Percentiles rank a stretch among this genome's conserved stretches.
Conservation (phyloP, 768 basidiomycete species). For the Hygrophorus pudorinus region DNA sequence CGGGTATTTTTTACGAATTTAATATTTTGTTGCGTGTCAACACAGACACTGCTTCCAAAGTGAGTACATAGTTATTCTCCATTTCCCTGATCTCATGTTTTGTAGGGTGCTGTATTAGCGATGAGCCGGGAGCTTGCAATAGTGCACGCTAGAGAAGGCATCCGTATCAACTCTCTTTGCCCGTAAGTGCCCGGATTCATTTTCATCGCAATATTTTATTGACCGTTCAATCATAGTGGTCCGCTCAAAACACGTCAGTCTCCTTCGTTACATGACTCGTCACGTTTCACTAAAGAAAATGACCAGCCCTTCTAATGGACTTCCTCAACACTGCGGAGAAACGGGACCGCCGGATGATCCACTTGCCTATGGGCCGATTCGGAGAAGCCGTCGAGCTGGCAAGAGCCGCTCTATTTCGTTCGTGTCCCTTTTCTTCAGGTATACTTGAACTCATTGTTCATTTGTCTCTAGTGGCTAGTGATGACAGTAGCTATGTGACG, state of each 20-base stretch:
- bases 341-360: slow-evolving; percentile 79
- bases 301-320: slow-evolving; percentile 88
- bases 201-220: not conserved
- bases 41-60: slow-evolving; percentile 91
- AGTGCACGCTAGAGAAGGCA: slow-evolving; percentile 96
- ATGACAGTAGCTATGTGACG: slow-evolving; percentile 94
- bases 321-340: slow-evolving; percentile 97
- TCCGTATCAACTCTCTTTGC: slow-evolving; percentile 92
- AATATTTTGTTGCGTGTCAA: too few relatives aligned
- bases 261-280: slow-evolving; percentile 1
- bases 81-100: slow-evolving; percentile 6
- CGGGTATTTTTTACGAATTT: not conserved
- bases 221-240: slow-evolving; percentile 40
- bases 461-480: slow-evolving; percentile 63
- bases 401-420: slow-evolving; percentile 86
- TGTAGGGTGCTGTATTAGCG: slow-evolving; percentile 88
- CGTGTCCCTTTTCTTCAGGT: slow-evolving; percentile 23
- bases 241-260: slow-evolving; percentile 81
- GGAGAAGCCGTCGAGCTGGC: slow-evolving; percentile 96
- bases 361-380: slow-evolving; percentile 94
- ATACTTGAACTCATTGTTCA: slow-evolving; percentile 1
- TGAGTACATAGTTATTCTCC: slow-evolving; percentile 16
- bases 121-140: slow-evolving; percentile 98
- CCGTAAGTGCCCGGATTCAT: slow-evolving; percentile 47
- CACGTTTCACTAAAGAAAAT: slow-evolving; percentile 8